Conservation (phyloP, 495 filamentous ascomycete species). For the Baudoinia panamericana region DNA sequence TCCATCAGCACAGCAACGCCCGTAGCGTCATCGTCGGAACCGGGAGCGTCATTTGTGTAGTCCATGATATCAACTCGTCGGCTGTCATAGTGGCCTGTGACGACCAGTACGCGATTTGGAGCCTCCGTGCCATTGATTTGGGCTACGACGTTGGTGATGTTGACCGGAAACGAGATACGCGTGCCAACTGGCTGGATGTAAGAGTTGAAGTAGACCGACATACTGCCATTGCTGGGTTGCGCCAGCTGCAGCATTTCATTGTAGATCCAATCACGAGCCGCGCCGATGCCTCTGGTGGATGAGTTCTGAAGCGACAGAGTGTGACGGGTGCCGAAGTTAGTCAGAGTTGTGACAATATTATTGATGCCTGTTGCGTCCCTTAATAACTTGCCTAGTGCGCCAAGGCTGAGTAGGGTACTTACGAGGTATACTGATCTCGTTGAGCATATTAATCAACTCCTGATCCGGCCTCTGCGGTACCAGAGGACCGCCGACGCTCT, state of each 20-base stretch:
- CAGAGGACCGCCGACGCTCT: constrained; percentile 27
- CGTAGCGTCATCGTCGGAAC: constrained; percentile 41
- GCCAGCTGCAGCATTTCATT: constrained; percentile 33
- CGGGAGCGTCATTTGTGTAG: constrained; percentile 39
- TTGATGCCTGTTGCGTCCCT: constrained; percentile 25
- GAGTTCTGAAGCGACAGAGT: constrained; percentile 38
- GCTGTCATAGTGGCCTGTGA: constrained; percentile 42
- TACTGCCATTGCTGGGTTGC: constrained; percentile 26
- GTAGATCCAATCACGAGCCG: constrained; percentile 41
- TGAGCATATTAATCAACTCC: constrained; percentile 33
- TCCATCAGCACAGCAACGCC: constrained; percentile 35
- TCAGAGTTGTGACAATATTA: constrained; percentile 35
- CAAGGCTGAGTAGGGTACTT: neutral
- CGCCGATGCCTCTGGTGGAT: constrained; percentile 38
- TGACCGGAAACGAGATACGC: constrained; percentile 35
- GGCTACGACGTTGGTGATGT: constrained; percentile 39
- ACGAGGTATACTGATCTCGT: constrained; percentile 22
- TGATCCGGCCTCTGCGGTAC: constrained; percentile 35
- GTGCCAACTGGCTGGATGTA: constrained; percentile 34
- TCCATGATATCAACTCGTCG: constrained; percentile 36
- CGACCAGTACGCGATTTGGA: constrained; percentile 36
- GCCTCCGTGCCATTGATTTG: constrained; percentile 36
- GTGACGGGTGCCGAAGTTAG: constrained; percentile 40
- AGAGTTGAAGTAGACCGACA: constrained; percentile 33
- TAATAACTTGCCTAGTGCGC: neutral